Conservation (phyloP, 306 rosid genomes). For the Boehmeria nivea region DNA sequence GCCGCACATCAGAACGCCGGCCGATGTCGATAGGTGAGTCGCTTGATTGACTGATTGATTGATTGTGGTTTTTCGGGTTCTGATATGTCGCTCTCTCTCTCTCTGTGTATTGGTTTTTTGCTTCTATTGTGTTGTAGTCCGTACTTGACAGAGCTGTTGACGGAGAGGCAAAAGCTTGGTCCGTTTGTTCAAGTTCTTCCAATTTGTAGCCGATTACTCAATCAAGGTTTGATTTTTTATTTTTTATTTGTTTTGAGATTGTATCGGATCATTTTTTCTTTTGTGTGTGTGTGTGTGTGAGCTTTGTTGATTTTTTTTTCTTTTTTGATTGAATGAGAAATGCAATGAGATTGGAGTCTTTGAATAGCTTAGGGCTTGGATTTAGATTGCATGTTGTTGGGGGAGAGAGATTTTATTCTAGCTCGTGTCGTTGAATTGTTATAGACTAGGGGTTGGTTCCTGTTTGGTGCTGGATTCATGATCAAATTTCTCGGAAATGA, state of each 20-base stretch:
- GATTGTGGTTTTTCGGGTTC: constrained; percentile 4
- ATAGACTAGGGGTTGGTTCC: too few species aligned
- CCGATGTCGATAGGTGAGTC: constrained; percentile 53
- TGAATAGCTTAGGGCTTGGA: too few species aligned
- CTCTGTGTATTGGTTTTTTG: constrained; percentile 4
- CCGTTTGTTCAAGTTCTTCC: constrained; percentile 91
- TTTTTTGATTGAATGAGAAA: neutral
- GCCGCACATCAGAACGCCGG: constrained; percentile 73
- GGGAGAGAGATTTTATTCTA: too few species aligned
- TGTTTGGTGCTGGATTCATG: too few species aligned
- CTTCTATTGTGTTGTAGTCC: constrained; percentile 43
- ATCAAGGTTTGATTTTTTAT: constrained; percentile 58
- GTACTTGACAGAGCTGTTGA: constrained; percentile 83
- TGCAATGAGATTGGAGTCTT: neutral
- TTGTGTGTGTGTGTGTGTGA: too few species aligned
- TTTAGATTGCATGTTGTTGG: too few species aligned
- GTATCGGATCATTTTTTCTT: constrained; percentile 40
- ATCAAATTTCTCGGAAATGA: too few species aligned
- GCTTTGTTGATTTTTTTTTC: too few species aligned
- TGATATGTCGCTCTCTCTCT: neutral
- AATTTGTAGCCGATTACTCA: constrained; percentile 77
- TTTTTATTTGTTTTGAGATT: neutral
- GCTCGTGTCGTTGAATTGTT: too few species aligned
- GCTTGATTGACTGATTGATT: neutral
- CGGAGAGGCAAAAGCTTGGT: constrained; percentile 91